Base-by-base conservation (phyloP, 1,284 basidiomycete species). In the Sporisorium sorghi region DNA sequence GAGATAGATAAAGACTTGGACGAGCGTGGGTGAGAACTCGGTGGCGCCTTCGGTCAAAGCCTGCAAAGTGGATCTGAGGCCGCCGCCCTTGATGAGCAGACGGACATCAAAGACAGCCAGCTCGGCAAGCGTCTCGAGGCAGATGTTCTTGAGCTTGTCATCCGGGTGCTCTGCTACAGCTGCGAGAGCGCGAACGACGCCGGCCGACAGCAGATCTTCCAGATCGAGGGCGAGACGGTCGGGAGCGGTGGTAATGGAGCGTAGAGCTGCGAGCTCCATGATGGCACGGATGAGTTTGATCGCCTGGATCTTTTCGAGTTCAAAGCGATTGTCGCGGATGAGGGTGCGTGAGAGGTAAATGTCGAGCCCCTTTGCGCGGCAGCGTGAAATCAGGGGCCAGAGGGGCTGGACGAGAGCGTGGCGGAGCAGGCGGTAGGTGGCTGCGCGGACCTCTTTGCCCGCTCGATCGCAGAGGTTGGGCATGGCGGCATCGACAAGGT, bases 161-260 rank as follows among this genome's bases (percentile, higher is more conserved):
- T 99, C 96, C 5, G 89, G 87, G 63, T 95, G 92, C 83, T 99
- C 95, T 0, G 94, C 93, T 5, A 96, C 89, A n/a, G 94, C 92
- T 50, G 97, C 90, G 11, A 99, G 86, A 2, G 93, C 91, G 33
- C 97, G 90, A 2, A 82, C 60, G 5, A 91, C 64, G 10, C 76
- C 73, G 2, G 67, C 42, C 2, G 59, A 61, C n/a, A 81, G 33
- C 5, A 77, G 63, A 14, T 73, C 65, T 33, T 71, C 54, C 21
- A 70, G 90, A n/a, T 70, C 65, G 24, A 56, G 51, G 10, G 65
- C 52, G 17, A 54, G 92, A 84, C 26, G 90, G 33, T 77, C 73
- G 17, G 68, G 70, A 26, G 67, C 61, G 10, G 33, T 56, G 57
- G 39, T 57, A 66, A 59, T 57, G 37, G 65, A 60, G 53, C 57